Base-by-base conservation (phyloP, 208 protist genomes). In the Acanthamoeba polyphaga region DNA sequence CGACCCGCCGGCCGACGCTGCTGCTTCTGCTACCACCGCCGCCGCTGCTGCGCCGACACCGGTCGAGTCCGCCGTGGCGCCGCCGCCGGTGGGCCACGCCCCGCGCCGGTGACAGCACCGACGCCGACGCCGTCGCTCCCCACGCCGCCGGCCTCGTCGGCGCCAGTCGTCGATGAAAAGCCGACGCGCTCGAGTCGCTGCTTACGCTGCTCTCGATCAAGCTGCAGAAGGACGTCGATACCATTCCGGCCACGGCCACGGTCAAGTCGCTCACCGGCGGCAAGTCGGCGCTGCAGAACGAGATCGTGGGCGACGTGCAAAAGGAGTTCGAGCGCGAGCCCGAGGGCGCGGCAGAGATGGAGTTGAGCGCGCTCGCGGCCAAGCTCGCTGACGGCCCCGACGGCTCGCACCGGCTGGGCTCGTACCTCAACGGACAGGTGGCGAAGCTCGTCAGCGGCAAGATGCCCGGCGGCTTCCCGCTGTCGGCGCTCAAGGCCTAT, bases 211-310 rank as follows among this genome's bases (percentile, higher is more conserved):
- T 97, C 9, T 95, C 96, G 51, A 58, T 78, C 55, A 96, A 96
- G 78, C n/a, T 97, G 46, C 70, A 96, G 66, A 96, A 96, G 93
- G 46, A 62, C 62, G 7, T 96, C 27, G 72, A 60, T n/a, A 87
- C 85, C n/a, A 94, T 97, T 19, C 51, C 89, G n/a, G 17, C 43
- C 27, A 94, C 74, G 22, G 74, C 43, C 34, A 68, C 96, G 17
- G 96, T 97, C 95, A 97, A 97, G 88, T 89, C 96, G 38, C 96
- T 97, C 38, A 85, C 76, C 51, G 95, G 96, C 55, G 96, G 96
- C 68, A 97, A 97, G 96, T 94, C 68, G 13, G 95, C 96, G 29
- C 58, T 97, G 19, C 96, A 97, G 74, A 97, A 97, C 89, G 96
- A 97, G 66, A 89, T 97, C 68, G 34, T 97, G 15, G 96, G 96